Base-by-base conservation (phyloP, 2,329 filamentous ascomycete species). In the Ophiocordyceps unilateralis region DNA sequence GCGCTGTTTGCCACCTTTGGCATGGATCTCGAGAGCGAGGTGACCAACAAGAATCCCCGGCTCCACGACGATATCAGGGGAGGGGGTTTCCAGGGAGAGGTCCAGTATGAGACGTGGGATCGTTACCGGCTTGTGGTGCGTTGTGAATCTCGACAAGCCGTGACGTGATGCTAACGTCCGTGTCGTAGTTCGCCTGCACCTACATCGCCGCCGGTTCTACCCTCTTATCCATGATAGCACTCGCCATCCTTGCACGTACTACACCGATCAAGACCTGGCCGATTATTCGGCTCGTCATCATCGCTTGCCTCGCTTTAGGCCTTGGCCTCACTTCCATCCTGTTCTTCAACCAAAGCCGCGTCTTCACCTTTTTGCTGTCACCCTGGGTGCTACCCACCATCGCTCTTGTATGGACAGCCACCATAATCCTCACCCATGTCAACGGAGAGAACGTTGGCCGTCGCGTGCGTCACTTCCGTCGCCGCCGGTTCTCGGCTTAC, bases 321-420 rank as follows among this genome's bases (percentile, higher is more conserved):
- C 53, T 55, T 37, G 52, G 51, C 41, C 48, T 59, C 8, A 43
- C 58, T 10, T 49, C 51, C 22, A 21, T 52, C 7, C 44, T 62
- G 15, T 56, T 48, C 38, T 54, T 49, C 32, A 47, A 48, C 22
- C 20, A 23, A 3, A 44, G 49, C 6, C 17, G 41, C 10, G 39
- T 47, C 12, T n/a, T 21, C 1, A 41, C 42, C 4, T 62, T 53
- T 40, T 48, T 59, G 24, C 28, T 30, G 9, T 55, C 51, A 9
- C 43, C 53, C 9, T 61, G 57, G 60, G 52, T 59, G 15, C 42
- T 62, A 14, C 58, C 58, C 8, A 53, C 52, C 4, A 55, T 63
- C 24, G 55, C 53, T 9, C 44, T 61, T 22, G 49, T 67, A 26
- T 62, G 55, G 56, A 45, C 58, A 19, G 4, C 50, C 22, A 51